Evolutionary conservation across 2,329 filamentous ascomycete genomes (phyloP), one percentile per base, ranked within the genome.

Genomic region (Claviceps sp.): DNA sequence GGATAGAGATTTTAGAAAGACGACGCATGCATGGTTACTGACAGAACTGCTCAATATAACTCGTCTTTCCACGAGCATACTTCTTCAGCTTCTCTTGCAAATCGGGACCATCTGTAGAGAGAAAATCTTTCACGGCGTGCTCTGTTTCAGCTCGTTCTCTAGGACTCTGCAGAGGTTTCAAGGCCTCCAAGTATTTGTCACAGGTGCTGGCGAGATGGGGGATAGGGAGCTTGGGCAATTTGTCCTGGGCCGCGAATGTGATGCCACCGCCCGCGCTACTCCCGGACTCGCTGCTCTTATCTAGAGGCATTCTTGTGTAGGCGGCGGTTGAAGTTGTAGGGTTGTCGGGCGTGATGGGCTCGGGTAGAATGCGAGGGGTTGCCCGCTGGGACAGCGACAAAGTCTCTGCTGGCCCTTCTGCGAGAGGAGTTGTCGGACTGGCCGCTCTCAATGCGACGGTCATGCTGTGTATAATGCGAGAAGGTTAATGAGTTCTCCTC

Each of bases 1-100:
- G 14, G n/a, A 14, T 5, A 34, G 34, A 38, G 3, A 14, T 4
- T 20, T 24, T 7, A n/a, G 14, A 11, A 36, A 24, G 45, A 22
- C 26, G 30, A 14, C 11, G 11, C 42, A 44, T 26, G 8, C 14
- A 38, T 22, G 30, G 30, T 34, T 34, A 77, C 87, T 65, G 78
- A 95, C 91, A 98, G 61, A 98, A 98, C 62, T 98, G 93, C 65
- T 97, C 93, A 61, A 98, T 97, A 65, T 96, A 98, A 68, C 91
- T 97, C 40, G 88, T 88, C 70, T 90, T 91, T 45, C 86, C 89
- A 48, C 81, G 82, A 8, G 93, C 90, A 72, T 97, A 98, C 61
- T 84, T 82, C 72, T 90, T 93, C 52, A 97, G 70, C 67, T 85
- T 90, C 55, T 93, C 88, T 64, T 98, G 90, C 47, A 98, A 70